Evolutionary conservation across 208 protist species (phyloP).

Genomic region (Acanthamoeba culbertsoni): DNA sequence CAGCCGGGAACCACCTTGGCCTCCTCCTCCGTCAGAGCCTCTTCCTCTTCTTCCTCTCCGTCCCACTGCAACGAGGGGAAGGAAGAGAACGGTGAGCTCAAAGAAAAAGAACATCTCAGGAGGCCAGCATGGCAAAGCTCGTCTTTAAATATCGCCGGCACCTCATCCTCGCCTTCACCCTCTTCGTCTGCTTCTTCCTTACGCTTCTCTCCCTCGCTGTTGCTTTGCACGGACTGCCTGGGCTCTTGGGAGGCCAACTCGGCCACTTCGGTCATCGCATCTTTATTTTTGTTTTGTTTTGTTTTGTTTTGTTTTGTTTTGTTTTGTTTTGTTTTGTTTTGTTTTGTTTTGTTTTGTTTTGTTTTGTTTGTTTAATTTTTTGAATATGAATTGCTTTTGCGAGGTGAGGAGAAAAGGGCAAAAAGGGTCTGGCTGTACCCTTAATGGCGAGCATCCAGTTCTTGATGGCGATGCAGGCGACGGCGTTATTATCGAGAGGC

Average conservation of each 20-base stretch:
- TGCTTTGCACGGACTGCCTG: neutral
- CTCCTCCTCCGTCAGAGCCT: constrained; percentile 25
- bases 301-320: too few species aligned
- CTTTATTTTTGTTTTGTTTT: too few species aligned
- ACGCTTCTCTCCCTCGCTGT: neutral
- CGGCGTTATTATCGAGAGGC: constrained; percentile 4
- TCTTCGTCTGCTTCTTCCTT: neutral
- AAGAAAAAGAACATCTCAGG: too few species aligned
- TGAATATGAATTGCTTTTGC: too few species aligned
- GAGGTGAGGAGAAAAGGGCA: neutral
- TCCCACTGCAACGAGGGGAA: neutral
- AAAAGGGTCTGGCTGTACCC: neutral
- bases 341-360: too few species aligned
- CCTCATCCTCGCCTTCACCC: neutral
- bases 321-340: too few species aligned
- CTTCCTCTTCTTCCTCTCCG: neutral
- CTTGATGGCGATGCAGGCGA: neutral
- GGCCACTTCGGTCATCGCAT: neutral
- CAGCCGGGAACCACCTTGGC: constrained; percentile 22
- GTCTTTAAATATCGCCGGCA: too few species aligned
- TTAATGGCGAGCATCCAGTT: constrained; percentile 10
- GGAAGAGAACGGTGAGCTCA: neutral
- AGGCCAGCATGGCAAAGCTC: too few species aligned
- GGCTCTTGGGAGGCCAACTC: neutral
- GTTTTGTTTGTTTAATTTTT: too few species aligned